Evolutionary conservation across 2,329 filamentous ascomycete species (phyloP).

Genomic region (Ustilaginoidea virens): DNA sequence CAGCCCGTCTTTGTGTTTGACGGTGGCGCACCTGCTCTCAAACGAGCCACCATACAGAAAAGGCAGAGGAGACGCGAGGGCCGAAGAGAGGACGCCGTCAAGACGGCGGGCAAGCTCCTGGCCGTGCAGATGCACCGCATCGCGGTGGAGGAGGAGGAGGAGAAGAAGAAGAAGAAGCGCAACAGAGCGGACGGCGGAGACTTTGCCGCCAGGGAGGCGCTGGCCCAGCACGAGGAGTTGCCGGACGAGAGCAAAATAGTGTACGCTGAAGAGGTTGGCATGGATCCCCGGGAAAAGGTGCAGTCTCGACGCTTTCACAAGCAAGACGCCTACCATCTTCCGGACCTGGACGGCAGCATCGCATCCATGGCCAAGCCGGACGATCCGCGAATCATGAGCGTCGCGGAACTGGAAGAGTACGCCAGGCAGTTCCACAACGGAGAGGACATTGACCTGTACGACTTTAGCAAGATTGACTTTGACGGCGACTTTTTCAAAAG

Average conservation of each 20-base stretch:
- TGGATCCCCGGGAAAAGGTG: constrained; percentile 61
- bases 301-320: constrained; percentile 69
- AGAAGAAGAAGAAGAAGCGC: constrained; percentile 57
- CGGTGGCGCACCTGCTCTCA: constrained; percentile 79
- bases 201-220: constrained; percentile 19
- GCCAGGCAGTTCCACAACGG: constrained; percentile 82
- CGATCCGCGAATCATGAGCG: constrained; percentile 90
- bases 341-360: constrained; percentile 66
- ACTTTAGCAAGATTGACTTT: constrained; percentile 98
- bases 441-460: constrained; percentile 82
- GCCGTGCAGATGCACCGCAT: constrained; percentile 87
- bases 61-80: constrained; percentile 74
- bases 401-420: constrained; percentile 88
- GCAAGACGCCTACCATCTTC: constrained; percentile 89
- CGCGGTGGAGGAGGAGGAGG: constrained; percentile 71
- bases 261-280: constrained; percentile 80
- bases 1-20: constrained; percentile 97
- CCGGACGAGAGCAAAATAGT: constrained; percentile 56
- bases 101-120: constrained; percentile 80
- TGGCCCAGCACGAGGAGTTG: constrained; percentile 48
- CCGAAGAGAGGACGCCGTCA: constrained; percentile 76
- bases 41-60: constrained; percentile 74
- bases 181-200: constrained; percentile 30
- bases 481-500: constrained; percentile 91
- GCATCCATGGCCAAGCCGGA: constrained; percentile 78